A percentile compares a stretch with the other conserved stretches of the same genome.
phyloP scores from a whole-genome alignment of 2,329 filamentous ascomycete species.

The Nemania sp. region DNA sequence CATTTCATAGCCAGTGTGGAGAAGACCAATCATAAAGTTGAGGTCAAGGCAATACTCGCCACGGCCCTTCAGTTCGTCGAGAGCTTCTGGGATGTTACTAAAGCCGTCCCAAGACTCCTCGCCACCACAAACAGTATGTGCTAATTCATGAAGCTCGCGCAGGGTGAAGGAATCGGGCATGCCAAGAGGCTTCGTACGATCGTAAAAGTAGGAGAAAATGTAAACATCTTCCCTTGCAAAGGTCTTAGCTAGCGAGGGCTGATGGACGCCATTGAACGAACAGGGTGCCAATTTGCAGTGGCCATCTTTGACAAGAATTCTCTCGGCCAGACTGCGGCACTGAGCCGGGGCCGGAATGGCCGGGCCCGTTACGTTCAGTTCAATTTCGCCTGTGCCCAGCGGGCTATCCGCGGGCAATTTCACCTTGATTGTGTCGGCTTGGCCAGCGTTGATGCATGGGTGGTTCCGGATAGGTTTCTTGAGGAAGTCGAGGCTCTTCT shows the following conservation, averaged over 20 bases:
- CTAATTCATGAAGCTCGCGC: slow-evolving; percentile 83
- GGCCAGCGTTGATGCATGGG: slow-evolving; percentile 76
- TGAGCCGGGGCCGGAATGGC: slow-evolving; percentile 75
- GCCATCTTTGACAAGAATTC: slow-evolving; percentile 85
- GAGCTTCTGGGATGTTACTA: slow-evolving; percentile 71
- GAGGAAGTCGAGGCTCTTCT: slow-evolving; percentile 52
- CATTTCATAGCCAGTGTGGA: slow-evolving; percentile 98
- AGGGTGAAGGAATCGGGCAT: slow-evolving; percentile 99
- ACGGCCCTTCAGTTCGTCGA: slow-evolving; percentile 78
- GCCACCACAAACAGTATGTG: slow-evolving; percentile 82
- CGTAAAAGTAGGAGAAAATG: slow-evolving; percentile 97
- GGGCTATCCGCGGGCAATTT: slow-evolving; percentile 68
- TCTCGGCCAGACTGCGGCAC: slow-evolving; percentile 88
- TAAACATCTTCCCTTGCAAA: slow-evolving; percentile 91
- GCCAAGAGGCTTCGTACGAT: slow-evolving; percentile 88
- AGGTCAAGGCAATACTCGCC: slow-evolving; percentile 94
- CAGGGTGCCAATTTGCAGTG: slow-evolving; percentile 86
- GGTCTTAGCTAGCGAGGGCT: slow-evolving; percentile 89
- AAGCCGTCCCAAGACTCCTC: slow-evolving; percentile 81
- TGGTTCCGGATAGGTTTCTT: slow-evolving; percentile 46
- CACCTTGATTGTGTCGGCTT: slow-evolving; percentile 74
- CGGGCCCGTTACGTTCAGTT: slow-evolving; percentile 88
- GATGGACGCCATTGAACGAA: slow-evolving; percentile 97
- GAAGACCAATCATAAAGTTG: slow-evolving; percentile 91
- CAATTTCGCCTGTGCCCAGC: slow-evolving; percentile 63